Evolutionary conservation across 345 rosid species (phyloP), one percentile per base, ranked within the genome.

Genomic region (Orychophragmus violaceus): DNA sequence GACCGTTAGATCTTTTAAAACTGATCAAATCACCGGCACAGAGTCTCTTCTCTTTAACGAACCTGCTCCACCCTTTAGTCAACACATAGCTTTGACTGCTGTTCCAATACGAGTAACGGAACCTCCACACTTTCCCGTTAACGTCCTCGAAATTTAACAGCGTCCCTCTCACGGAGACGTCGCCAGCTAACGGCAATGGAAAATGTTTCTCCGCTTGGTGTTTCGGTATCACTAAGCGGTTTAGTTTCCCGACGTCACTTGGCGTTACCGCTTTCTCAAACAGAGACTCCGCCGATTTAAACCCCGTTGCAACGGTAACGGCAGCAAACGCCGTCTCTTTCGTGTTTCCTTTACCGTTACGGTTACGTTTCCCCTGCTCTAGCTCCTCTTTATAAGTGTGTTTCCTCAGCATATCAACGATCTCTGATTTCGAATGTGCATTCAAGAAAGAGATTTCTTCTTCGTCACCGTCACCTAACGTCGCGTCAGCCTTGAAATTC

Each of bases 41-140:
- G 23, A 93, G 67, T 49, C 63, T 80, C 82, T 85, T 93, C 76
- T 90, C 98, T 78, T 85, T 87, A 2, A 93, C 98, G 36, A 86
- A 93, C 6, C 91, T 79, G 84, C 90, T 90, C 98, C 97, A 93
- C 5, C 98, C 98, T 75, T 88, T 88, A 1, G 98, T 93, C 64
- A 93, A 78, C 50, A 90, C 98, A 36, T 90, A 93, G 66, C 97
- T 93, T 35, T 86, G 98, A 78, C 97, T 90, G 50, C 96, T 93
- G 48, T 86, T 93, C 98, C 98, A 93, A 65, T 93, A 93, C 3
- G 98, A 93, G 69, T 93, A 93, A 66, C 97, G 78, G 51, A 93
- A 93, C 70, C 98, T 72, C 97, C 98, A 93, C 21, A 88, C 86
- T 70, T 84, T 90, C 0, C 98, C 91, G 1, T 79, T 74, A 3